Percentiles rank a stretch among this genome's conserved stretches.
Evolutionary conservation across 2,329 filamentous ascomycete genomes (phyloP).

Genomic region (Dichotomopilus funicola): DNA sequence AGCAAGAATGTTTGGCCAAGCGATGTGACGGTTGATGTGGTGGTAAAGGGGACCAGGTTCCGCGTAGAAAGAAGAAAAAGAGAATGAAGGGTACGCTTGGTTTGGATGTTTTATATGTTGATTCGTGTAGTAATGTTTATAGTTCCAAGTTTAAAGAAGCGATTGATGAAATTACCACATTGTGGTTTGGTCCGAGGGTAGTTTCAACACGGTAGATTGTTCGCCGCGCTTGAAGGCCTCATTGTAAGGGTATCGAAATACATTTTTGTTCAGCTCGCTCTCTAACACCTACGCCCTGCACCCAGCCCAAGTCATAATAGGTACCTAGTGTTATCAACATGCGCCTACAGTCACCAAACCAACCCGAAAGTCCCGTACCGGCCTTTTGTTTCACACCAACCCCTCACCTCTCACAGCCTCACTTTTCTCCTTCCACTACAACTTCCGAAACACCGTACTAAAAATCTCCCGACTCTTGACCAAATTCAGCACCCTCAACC

Average conservation of each 20-base stretch:
- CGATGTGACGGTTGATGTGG: neutral
- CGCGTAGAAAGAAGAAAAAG: neutral
- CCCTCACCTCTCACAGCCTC: neutral
- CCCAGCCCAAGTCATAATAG: too few relatives aligned
- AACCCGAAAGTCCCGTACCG: neutral
- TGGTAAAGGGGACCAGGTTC: neutral
- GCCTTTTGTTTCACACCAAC: neutral
- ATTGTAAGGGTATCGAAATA: too few relatives aligned
- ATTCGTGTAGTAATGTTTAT: neutral
- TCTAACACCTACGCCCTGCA: too few relatives aligned
- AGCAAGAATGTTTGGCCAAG: neutral
- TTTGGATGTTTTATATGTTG: neutral
- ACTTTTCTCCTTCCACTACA: slow-evolving; percentile 29
- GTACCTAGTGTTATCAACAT: too few relatives aligned
- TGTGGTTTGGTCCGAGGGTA: too few relatives aligned
- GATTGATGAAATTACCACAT: neutral
- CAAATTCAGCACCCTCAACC: slow-evolving; percentile 80
- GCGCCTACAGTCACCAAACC: too few relatives aligned
- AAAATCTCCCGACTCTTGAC: slow-evolving; percentile 92
- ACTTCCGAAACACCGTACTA: slow-evolving; percentile 68
- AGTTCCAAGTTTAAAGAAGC: neutral
- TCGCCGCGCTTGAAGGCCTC: too few relatives aligned
- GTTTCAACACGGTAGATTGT: too few relatives aligned
- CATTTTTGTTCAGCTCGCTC: too few relatives aligned
- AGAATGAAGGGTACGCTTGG: neutral